Conservation (phyloP, 306 rosid genomes). For the Arachis hypogaea region DNA sequence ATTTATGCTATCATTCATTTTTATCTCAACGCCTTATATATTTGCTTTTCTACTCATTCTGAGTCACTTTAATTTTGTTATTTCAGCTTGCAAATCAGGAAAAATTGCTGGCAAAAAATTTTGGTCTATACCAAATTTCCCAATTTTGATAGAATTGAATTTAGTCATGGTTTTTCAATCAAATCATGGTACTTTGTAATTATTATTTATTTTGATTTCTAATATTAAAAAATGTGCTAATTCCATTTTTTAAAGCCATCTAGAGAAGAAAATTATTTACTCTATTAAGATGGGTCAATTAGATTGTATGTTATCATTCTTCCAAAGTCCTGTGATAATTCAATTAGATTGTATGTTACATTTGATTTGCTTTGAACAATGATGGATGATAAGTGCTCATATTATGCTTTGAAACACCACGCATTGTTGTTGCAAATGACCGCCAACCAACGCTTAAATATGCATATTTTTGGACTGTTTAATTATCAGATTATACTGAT, state of each 20-base stretch:
- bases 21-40: no score
- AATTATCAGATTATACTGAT: no score
- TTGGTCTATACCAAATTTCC: conserved; percentile 39
- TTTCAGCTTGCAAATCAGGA: conserved; percentile 44
- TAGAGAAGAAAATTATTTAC: background rate
- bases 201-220: background rate
- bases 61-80: conserved; percentile 7
- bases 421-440: no score
- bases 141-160: conserved; percentile 34
- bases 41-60: background rate
- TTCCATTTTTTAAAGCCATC: background rate
- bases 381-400: no score
- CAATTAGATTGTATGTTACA: no score
- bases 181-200: conserved; percentile 26
- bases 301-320: background rate
- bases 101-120: conserved; percentile 36
- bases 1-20: no score
- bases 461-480: no score
- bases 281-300: no score
- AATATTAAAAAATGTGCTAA: background rate
- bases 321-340: background rate
- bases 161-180: background rate
- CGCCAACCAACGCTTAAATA: no score
- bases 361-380: no score
- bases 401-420: no score